Evolutionary conservation across 2,329 filamentous ascomycete genomes (phyloP).

Genomic region (Trichoderma endophyticum): DNA sequence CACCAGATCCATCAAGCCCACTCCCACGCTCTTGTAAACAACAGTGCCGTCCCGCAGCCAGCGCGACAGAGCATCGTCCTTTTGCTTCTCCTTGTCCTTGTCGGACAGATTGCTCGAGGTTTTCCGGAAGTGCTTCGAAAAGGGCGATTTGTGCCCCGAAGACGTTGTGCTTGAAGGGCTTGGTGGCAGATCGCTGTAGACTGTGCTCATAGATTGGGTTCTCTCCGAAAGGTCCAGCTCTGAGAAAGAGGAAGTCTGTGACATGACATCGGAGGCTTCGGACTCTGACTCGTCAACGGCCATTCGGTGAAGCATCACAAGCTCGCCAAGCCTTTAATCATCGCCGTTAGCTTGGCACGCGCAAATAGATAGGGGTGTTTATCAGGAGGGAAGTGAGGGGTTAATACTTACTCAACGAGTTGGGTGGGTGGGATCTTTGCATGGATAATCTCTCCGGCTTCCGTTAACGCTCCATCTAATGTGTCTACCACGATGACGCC

Average conservation of each 20-base stretch:
- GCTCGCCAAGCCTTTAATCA: constrained; percentile 66
- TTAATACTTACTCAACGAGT: constrained; percentile 72
- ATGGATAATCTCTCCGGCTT: constrained; percentile 83
- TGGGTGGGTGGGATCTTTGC: constrained; percentile 70
- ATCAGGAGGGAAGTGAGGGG: not conserved
- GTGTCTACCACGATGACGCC: constrained; percentile 71
- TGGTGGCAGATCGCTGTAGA: constrained; percentile 33
- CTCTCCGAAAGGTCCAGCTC: constrained; percentile 36
- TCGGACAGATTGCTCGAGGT: constrained; percentile 27
- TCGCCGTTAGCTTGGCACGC: not conserved
- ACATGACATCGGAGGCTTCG: constrained; percentile 30
- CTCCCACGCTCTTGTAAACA: constrained; percentile 65
- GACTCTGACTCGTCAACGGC: constrained; percentile 40
- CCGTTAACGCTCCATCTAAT: constrained; percentile 72
- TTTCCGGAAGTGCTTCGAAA: constrained; percentile 32
- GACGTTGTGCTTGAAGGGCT: constrained; percentile 34
- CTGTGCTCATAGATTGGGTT: constrained; percentile 40
- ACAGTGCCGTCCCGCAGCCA: constrained; percentile 63
- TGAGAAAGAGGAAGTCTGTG: constrained; percentile 30
- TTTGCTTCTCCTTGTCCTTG: constrained; percentile 38
- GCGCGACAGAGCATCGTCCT: constrained; percentile 48
- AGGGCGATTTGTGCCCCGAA: constrained; percentile 31
- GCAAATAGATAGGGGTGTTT: not conserved
- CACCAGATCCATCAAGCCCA: constrained; percentile 64
- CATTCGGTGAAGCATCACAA: constrained; percentile 59